Percentiles rank a stretch among this genome's conserved stretches.
These are phyloP conservation scores for Cercospora brassicicola DNA, from an alignment of 2,329 filamentous ascomycete species.

Conservation along the genomic window DNA sequence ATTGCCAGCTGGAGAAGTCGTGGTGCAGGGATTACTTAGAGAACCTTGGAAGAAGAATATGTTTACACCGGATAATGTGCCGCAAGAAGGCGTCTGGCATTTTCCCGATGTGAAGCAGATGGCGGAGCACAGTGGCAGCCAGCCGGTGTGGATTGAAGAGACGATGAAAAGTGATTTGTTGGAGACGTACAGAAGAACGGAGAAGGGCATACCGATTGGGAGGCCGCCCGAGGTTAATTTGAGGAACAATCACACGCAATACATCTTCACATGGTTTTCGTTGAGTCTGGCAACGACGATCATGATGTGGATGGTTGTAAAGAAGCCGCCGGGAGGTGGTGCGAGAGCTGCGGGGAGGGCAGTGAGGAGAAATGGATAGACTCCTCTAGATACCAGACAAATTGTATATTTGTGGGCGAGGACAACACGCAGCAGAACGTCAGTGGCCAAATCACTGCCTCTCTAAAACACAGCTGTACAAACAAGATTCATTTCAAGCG, in stretches of 20 bases:
- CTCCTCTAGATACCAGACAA: too few species aligned
- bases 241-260: conserved; percentile 95
- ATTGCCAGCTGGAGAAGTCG: conserved; percentile 69
- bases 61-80: conserved; percentile 90
- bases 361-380: conserved; percentile 11
- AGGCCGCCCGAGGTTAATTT: conserved; percentile 86
- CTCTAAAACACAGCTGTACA: too few species aligned
- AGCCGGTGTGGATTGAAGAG: conserved; percentile 91
- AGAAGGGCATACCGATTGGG: conserved; percentile 84
- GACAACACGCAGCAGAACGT: too few species aligned
- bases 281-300: conserved; percentile 75
- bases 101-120: conserved; percentile 94
- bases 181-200: conserved; percentile 70
- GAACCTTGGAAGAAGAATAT: conserved; percentile 97
- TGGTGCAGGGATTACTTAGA: conserved; percentile 78
- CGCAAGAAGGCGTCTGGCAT: conserved; percentile 82
- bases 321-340: conserved; percentile 65
- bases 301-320: conserved; percentile 95
- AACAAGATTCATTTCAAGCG: too few species aligned
- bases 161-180: conserved; percentile 87
- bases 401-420: background rate
- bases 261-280: conserved; percentile 98
- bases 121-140: conserved; percentile 77
- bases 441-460: too few species aligned
- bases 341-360: conserved; percentile 17